Conservation (phyloP, 495 filamentous ascomycete species). For the Cetradonia linearis region DNA sequence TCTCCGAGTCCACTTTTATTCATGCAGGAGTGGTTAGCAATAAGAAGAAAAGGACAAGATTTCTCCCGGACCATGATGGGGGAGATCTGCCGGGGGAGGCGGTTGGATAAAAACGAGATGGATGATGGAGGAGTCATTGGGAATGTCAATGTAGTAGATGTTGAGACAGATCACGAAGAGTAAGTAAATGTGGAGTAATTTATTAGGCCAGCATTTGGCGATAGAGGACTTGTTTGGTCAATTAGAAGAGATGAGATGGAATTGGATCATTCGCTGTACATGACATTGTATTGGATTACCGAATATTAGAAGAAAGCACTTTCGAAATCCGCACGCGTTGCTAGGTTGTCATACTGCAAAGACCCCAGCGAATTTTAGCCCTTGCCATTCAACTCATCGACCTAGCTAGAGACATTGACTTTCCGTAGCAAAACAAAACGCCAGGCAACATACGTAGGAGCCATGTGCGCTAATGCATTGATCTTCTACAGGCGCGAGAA, state of each 20-base stretch:
- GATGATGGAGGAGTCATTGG: background rate
- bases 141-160: no score
- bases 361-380: background rate
- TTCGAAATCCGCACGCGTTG: no score
- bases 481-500: background rate
- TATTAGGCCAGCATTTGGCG: no score
- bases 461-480: background rate
- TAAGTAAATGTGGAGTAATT: no score
- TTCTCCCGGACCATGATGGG: slow-evolving; percentile 20
- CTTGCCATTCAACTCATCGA: background rate
- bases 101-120: background rate
- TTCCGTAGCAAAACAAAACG: background rate
- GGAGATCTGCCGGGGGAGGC: slow-evolving; percentile 13
- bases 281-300: background rate
- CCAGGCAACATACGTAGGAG: background rate
- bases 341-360: background rate
- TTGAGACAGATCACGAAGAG: no score
- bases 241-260: no score
- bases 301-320: background rate
- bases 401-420: background rate
- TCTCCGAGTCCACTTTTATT: slow-evolving; percentile 8
- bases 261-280: background rate
- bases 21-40: slow-evolving; percentile 22
- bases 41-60: slow-evolving; percentile 19
- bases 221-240: no score